Conservation (phyloP, 2,329 filamentous ascomycete genomes). For the Alternaria solani region DNA sequence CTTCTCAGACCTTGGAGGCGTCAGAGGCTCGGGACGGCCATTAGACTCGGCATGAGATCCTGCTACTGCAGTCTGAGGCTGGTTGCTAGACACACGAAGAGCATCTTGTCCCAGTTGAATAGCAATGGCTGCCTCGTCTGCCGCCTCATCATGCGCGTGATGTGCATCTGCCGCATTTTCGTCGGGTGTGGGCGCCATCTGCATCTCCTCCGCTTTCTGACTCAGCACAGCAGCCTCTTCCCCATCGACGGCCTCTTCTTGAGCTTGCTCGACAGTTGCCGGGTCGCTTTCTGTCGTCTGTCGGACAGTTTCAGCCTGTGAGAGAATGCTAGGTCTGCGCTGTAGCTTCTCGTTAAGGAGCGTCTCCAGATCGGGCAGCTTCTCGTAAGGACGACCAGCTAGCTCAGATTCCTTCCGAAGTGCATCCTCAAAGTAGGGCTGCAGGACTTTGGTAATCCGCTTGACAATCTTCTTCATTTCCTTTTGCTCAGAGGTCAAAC, state of each 20-base stretch:
- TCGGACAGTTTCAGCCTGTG: slow-evolving; percentile 32
- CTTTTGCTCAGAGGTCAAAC: slow-evolving; percentile 69
- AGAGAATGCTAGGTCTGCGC: slow-evolving; percentile 56
- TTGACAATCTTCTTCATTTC: slow-evolving; percentile 87
- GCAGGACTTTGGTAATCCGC: slow-evolving; percentile 83
- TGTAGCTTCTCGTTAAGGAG: slow-evolving; percentile 72
- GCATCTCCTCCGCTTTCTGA: slow-evolving; percentile 33
- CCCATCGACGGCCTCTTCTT: slow-evolving; percentile 23
- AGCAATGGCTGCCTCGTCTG: slow-evolving; percentile 48
- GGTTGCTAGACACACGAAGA: slow-evolving; percentile 29
- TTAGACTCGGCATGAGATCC: slow-evolving; percentile 27
- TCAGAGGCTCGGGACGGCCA: slow-evolving; percentile 61
- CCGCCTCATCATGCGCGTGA: slow-evolving; percentile 42
- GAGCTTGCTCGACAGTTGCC: slow-evolving; percentile 16
- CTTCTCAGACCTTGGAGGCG: slow-evolving; percentile 67
- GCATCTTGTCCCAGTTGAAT: slow-evolving; percentile 45
- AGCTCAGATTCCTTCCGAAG: slow-evolving; percentile 84
- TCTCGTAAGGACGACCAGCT: slow-evolving; percentile 72
- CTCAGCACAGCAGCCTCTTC: slow-evolving; percentile 19
- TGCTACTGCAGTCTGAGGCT: slow-evolving; percentile 26
- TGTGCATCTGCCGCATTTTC: slow-evolving; percentile 43
- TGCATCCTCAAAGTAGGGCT: slow-evolving; percentile 78
- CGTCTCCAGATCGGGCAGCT: slow-evolving; percentile 76
- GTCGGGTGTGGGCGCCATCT: slow-evolving; percentile 48
- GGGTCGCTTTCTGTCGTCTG: slow-evolving; percentile 31